Conservation (phyloP, 2,329 filamentous ascomycete genomes). For the Sclerotinia subarctica region DNA sequence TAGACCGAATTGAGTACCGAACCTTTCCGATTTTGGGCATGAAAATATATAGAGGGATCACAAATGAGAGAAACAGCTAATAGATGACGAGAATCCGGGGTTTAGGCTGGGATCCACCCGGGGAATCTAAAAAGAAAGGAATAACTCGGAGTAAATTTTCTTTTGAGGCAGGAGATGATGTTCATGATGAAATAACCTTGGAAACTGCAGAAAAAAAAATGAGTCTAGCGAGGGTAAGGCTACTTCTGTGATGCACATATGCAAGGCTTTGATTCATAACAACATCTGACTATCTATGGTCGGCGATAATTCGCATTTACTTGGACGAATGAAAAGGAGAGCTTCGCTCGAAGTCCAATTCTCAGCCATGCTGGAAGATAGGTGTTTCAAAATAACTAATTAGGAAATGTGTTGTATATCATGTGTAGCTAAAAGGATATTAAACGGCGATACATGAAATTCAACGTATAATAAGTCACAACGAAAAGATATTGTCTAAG, state of each 20-base stretch:
- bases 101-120: not conserved
- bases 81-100: not conserved
- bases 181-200: not conserved
- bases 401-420: not conserved
- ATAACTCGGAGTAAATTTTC: not conserved
- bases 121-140: constrained; percentile 1
- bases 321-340: not conserved
- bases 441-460: constrained; percentile 1
- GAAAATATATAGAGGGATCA: constrained; percentile 7
- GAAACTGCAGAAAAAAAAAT: not conserved
- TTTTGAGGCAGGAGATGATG: not conserved
- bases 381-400: not conserved
- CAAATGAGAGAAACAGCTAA: not conserved
- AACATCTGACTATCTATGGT: constrained; percentile 3
- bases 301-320: constrained; percentile 12
- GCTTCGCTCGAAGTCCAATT: constrained; percentile 13
- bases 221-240: constrained; percentile 7
- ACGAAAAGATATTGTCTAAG: not conserved
- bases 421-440: not conserved
- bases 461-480: not conserved
- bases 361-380: not conserved
- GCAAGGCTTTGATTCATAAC: constrained; percentile 7
- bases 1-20: not conserved
- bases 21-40: constrained; percentile 12
- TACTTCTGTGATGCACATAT: constrained; percentile 6